Conservation (phyloP, 345 rosid genomes). For the Schrenkiella parvula region DNA sequence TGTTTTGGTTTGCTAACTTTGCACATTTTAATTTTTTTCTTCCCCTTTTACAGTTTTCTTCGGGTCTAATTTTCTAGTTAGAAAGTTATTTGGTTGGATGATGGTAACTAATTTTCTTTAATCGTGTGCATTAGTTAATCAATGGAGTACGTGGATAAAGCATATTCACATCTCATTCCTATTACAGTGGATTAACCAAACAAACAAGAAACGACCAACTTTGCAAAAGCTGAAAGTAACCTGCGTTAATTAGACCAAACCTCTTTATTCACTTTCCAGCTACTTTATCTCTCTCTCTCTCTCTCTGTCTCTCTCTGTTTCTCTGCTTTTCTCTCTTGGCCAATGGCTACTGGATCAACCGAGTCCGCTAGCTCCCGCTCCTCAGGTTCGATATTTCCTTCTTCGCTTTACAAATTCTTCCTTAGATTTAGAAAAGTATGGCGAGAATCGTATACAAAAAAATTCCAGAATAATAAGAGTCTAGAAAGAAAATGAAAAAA, state of each 20-base stretch:
- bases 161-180: constrained; percentile 7
- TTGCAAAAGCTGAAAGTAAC: constrained; percentile 4
- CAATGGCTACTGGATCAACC: constrained; percentile 26
- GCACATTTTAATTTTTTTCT: background rate
- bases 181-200: background rate
- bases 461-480: background rate
- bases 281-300: background rate
- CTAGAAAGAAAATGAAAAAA: too few relatives aligned
- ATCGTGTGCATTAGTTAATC: background rate
- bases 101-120: background rate
- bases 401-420: background rate
- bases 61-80: background rate
- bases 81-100: background rate
- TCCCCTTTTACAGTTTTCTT: background rate
- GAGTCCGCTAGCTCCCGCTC: constrained; percentile 15
- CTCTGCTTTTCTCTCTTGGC: constrained; percentile 1
- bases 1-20: background rate
- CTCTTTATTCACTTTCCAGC: background rate
- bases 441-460: background rate
- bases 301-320: background rate
- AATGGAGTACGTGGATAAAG: constrained; percentile 12
- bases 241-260: background rate
- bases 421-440: background rate
- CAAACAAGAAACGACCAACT: constrained; percentile 15
- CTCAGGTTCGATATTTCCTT: constrained; percentile 18